Percentiles rank a stretch among this genome's conserved stretches.
Evolutionary conservation across 768 basidiomycete genomes (phyloP).

Genomic region (Phaeotremella fagi): DNA sequence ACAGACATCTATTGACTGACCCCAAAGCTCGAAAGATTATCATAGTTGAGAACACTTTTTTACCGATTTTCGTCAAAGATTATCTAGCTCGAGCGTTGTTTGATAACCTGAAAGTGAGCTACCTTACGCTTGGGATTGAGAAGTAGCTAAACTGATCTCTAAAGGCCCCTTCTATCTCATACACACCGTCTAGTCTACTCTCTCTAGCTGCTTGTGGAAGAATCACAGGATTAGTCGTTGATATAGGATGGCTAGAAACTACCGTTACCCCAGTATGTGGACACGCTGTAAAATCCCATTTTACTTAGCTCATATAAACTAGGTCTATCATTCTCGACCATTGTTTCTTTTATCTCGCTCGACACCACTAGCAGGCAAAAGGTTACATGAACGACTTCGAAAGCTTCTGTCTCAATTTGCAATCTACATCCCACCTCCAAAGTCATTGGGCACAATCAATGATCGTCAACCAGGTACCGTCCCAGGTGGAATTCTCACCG

Average conservation of each 20-base stretch:
- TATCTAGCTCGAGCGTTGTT: conserved; percentile 79
- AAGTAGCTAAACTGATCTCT: neutral
- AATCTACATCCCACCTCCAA: conserved; percentile 60
- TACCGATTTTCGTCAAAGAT: conserved; percentile 83
- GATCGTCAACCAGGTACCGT: conserved; percentile 53
- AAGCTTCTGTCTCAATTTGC: conserved; percentile 75
- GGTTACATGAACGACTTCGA: conserved; percentile 72
- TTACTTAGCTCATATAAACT: neutral
- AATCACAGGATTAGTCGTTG: conserved; percentile 88
- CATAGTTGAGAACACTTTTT: conserved; percentile 78
- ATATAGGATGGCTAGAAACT: conserved; percentile 87
- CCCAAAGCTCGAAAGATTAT: conserved; percentile 94
- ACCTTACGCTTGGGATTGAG: neutral
- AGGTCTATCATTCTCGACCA: conserved; percentile 89
- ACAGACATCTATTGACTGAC: conserved; percentile 83
- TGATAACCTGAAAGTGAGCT: conserved; percentile 73
- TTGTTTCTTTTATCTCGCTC: conserved; percentile 75
- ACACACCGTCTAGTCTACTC: conserved; percentile 80
- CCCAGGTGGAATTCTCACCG: conserved; percentile 73
- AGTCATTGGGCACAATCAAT: conserved; percentile 27
- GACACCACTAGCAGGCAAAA: conserved; percentile 79
- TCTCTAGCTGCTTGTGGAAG: conserved; percentile 79
- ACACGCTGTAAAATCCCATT: neutral
- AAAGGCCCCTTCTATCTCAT: conserved; percentile 90
- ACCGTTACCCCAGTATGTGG: conserved; percentile 73